Evolutionary conservation across 768 basidiomycete genomes (phyloP), one percentile per base, ranked within the genome.

Genomic region (Psilocybe tampanensis): DNA sequence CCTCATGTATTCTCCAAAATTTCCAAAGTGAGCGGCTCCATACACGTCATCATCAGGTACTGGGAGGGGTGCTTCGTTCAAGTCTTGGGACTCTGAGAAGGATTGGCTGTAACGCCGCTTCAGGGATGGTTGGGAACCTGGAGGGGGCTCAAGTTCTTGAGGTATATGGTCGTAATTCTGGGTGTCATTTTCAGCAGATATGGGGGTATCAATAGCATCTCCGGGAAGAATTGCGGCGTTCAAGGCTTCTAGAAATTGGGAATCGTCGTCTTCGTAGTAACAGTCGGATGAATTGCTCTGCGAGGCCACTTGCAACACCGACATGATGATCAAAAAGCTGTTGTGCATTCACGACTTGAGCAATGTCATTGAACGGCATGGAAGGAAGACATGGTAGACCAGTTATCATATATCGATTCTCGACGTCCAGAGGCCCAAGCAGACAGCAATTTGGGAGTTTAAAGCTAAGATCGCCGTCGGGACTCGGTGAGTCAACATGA

Each of bases 1-100:
- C 2, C 79, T 72, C 92, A 97, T 94, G 67, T 97, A 98, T 66
- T 95, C 88, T 0, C 90, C 91, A 60, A 86, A 92, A 1, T 84
- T 85, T 13, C 92, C 94, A 68, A 95, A 98, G 33, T 77, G 82
- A 26, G 89, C 84, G 2, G 90, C 83, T 0, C 89, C 92, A 67
- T 95, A 97, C 8, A 83, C 79, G 21, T 79, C 76, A 9, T 76
- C 72, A 43, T 68, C 58, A 3, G 54, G 24, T 49, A 47, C 59
- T 22, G 53, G 52, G 39, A 55, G 56, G 13, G 23, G 22, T 17
- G n/a, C 33, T 1, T 19, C 43, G 8, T 55, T 24, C 15, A 34
- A 26, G 1, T 59, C 58, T 18, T 59, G 43, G n/a, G n/a, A n/a
- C n/a, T n/a, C n/a, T 39, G 48, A 59, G 52, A 15, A 60, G 63